Conservation (phyloP, 768 basidiomycete species). For the Infundibulicybe gibba region DNA sequence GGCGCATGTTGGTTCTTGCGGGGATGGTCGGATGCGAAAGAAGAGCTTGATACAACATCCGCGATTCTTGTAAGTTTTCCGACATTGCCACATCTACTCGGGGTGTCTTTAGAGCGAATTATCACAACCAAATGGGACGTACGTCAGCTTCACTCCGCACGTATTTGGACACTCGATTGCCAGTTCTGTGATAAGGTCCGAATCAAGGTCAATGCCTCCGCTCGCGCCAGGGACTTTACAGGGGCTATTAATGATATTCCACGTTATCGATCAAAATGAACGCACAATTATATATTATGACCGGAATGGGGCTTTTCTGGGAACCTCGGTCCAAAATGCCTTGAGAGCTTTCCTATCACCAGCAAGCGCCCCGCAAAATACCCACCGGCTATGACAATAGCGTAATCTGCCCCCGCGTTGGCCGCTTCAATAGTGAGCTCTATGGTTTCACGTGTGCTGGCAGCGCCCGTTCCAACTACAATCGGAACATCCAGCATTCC, state of each 20-base stretch:
- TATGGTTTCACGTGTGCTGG: conserved; percentile 81
- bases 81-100: conserved; percentile 78
- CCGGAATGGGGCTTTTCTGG: conserved; percentile 78
- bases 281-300: conserved; percentile 87
- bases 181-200: conserved; percentile 80
- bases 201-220: conserved; percentile 89
- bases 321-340: conserved; percentile 77
- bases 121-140: conserved; percentile 21
- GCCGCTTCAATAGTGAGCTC: conserved; percentile 75
- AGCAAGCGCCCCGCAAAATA: conserved; percentile 77
- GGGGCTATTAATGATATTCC: conserved; percentile 8
- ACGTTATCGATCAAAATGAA: conserved; percentile 7
- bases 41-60: conserved; percentile 53
- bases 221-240: conserved; percentile 76
- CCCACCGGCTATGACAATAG: conserved; percentile 82
- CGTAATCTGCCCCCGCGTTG: conserved; percentile 80
- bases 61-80: conserved; percentile 88
- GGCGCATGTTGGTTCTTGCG: conserved; percentile 63
- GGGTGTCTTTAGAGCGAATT: not conserved
- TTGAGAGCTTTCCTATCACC: conserved; percentile 66
- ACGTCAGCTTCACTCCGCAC: conserved; percentile 89
- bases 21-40: conserved; percentile 57
- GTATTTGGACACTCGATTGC: conserved; percentile 75
- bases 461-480: conserved; percentile 80
- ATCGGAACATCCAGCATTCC: conserved; percentile 59